phyloP scores from a whole-genome alignment of 1,284 basidiomycete species.

The Rhodotorula sp. region DNA sequence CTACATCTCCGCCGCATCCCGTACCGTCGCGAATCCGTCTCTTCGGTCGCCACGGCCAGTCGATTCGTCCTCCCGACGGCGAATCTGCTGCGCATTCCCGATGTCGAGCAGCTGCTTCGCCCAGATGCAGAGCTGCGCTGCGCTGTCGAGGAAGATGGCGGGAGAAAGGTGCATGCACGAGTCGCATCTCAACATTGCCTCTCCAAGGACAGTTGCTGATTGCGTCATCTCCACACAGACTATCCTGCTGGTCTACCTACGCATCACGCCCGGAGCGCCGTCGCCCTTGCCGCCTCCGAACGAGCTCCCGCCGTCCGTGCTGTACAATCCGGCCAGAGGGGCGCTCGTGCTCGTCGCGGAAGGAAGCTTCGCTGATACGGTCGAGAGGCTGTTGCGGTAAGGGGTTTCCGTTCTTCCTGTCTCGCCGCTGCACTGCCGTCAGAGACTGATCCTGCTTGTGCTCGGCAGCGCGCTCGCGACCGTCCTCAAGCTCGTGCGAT shows the following conservation, averaged over 20 bases:
- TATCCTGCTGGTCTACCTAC: constrained; percentile 19
- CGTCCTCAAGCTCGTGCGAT: neutral
- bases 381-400: constrained; percentile 20
- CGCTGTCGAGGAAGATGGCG: constrained; percentile 5
- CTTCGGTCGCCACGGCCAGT: neutral
- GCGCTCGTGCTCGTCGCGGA: constrained; percentile 13
- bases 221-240: neutral
- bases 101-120: neutral
- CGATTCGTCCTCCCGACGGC: neutral
- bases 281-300: neutral
- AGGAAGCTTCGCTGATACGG: neutral
- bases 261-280: neutral
- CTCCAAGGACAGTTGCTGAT: neutral
- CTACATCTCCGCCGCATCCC: constrained; percentile 77
- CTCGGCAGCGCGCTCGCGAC: neutral
- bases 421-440: too few species aligned
- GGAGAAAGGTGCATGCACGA: neutral
- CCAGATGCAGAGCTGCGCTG: constrained; percentile 17
- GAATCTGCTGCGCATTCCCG: neutral
- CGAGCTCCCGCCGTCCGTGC: constrained; percentile 5
- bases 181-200: too few species aligned
- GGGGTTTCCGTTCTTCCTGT: neutral
- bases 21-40: constrained; percentile 49
- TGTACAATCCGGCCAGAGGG: constrained; percentile 8
- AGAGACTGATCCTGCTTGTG: neutral